These are phyloP conservation scores for Colletotrichum graminicola DNA, from an alignment of 2,329 filamentous ascomycete genomes.

Conservation along the genomic window DNA sequence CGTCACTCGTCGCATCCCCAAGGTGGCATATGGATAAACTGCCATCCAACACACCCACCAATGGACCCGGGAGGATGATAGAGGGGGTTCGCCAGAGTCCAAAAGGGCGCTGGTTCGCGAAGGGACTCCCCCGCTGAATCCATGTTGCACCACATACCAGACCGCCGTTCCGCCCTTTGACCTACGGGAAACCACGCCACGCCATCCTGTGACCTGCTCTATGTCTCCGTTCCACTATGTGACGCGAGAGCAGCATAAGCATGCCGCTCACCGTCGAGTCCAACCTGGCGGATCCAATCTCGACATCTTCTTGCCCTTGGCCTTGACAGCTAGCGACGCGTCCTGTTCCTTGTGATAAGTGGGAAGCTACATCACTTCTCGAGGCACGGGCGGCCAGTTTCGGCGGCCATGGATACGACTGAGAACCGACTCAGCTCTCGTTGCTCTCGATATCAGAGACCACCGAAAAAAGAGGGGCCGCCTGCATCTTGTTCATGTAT, in stretches of 20 bases:
- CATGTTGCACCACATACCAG: slow-evolving; percentile 35
- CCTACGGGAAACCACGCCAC: slow-evolving; percentile 28
- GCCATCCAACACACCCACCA: slow-evolving; percentile 17
- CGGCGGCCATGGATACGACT: slow-evolving; percentile 20
- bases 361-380: background rate
- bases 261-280: slow-evolving; percentile 28
- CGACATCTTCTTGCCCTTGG: slow-evolving; percentile 1
- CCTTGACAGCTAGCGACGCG: slow-evolving; percentile 13
- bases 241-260: background rate
- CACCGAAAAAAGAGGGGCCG: slow-evolving; percentile 16
- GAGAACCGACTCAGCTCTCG: background rate
- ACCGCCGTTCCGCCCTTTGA: slow-evolving; percentile 36
- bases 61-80: slow-evolving; percentile 2
- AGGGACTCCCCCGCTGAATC: slow-evolving; percentile 12
- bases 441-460: slow-evolving; percentile 28
- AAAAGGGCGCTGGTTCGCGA: slow-evolving; percentile 9
- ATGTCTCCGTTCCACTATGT: background rate
- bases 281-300: slow-evolving; percentile 27
- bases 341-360: background rate
- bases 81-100: slow-evolving; percentile 20
- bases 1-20: slow-evolving; percentile 23
- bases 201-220: slow-evolving; percentile 6
- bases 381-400: slow-evolving; percentile 20
- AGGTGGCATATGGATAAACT: background rate
- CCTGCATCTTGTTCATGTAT: slow-evolving; percentile 33